Evolutionary conservation across 345 rosid genomes (phyloP), one percentile per base, ranked within the genome.

Genomic region (Lumnitzera racemosa): DNA sequence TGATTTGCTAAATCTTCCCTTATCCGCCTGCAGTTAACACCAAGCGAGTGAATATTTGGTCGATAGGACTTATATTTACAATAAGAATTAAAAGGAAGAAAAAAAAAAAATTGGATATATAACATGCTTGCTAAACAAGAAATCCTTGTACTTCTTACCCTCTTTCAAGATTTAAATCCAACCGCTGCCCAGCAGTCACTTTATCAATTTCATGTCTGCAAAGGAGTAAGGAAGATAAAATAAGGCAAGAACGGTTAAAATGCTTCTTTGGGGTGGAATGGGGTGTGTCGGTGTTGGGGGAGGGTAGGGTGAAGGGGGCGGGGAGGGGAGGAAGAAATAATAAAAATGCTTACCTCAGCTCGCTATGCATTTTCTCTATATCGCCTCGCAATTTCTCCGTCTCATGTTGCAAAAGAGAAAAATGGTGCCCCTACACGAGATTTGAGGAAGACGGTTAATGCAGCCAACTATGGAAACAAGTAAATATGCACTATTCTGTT

Each of bases 81-180:
- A 27, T 27, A 27, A 27, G 3, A 27, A 27, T 27, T 27, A 27
- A 2, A 50, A 25, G 0, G 0, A 47, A 57, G 15, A 29, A 6
- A 55, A 27, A 27, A 27, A 27, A 27, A 27, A 27, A 3, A 27
- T 27, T 27, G 31, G 31, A 27, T 27, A 27, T 27, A 27, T 27
- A 27, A 5, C 31, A 27, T 27, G 31, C 31, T 27, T 27, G 31
- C 5, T 27, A 27, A 47, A 55, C 46, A 0, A 10, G 16, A 24
- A 20, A 12, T 51, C 13, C 20, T 51, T 9, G 9, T 17, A 20
- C 41, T 63, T 56, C 81, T 67, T 58, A 87, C 99, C 97, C 96
- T 68, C 81, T 82, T 79, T 92, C 95, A 57, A 89, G 97, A 82
- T 92, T 92, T 62, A 92, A 76, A 76, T 92, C 96, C 82, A 92